phyloP scores from a whole-genome alignment of 108 stramenopile species.

The Skeletonema tropicum region DNA sequence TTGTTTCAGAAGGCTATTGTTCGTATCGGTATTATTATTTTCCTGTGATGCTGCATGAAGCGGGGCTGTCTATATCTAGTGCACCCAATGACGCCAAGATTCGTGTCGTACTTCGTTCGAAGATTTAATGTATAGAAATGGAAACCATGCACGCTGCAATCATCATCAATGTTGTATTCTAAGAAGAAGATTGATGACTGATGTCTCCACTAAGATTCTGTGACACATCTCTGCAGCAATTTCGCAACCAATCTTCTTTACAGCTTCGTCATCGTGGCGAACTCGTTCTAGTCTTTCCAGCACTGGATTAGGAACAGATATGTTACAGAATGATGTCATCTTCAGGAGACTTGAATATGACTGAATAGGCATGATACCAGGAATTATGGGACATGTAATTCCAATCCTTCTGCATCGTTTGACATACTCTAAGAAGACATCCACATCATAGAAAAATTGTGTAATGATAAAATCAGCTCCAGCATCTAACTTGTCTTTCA shows the following conservation, averaged over 20 bases:
- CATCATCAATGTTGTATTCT: constrained; percentile 32
- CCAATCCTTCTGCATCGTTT: constrained; percentile 74
- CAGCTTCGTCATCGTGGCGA: constrained; percentile 92
- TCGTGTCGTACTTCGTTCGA: constrained; percentile 85
- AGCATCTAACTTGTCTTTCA: constrained; percentile 93
- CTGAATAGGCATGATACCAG: constrained; percentile 97
- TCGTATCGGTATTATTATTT: constrained; percentile 3
- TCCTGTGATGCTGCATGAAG: constrained; percentile 2
- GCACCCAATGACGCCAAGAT: constrained; percentile 72
- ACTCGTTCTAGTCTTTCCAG: constrained; percentile 68
- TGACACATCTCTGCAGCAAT: constrained; percentile 85
- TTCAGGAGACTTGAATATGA: constrained; percentile 75
- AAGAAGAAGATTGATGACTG: background rate
- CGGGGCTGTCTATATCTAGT: constrained; percentile 13
- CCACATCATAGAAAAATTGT: constrained; percentile 95
- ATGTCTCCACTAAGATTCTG: constrained; percentile 47
- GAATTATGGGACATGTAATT: constrained; percentile 91
- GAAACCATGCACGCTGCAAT: constrained; percentile 70
- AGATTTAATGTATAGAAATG: constrained; percentile 98
- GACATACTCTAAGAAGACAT: constrained; percentile 82
- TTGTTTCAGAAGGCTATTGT: constrained; percentile 4
- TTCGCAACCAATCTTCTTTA: constrained; percentile 90
- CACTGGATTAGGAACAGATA: constrained; percentile 74
- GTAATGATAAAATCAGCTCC: constrained; percentile 96
- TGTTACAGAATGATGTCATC: constrained; percentile 85